Conservation (phyloP, 768 basidiomycete genomes). For the Serendipita sp. region DNA sequence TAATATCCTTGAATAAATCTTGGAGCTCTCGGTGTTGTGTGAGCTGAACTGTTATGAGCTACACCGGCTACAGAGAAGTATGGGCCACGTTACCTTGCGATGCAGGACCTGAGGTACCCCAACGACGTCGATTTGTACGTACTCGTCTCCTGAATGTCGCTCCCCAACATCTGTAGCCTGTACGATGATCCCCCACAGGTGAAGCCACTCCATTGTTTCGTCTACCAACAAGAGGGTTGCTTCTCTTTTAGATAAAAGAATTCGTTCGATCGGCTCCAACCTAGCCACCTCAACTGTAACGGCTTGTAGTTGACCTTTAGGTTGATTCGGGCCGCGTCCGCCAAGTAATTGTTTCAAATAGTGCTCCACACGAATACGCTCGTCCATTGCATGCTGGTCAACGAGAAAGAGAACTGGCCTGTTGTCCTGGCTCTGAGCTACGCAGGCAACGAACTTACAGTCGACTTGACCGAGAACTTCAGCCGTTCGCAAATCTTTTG, state of each 20-base stretch:
- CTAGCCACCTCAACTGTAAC: conserved; percentile 24
- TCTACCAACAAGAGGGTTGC: conserved; percentile 31
- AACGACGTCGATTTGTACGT: conserved; percentile 47
- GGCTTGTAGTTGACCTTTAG: no score
- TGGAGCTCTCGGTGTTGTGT: conserved; percentile 54
- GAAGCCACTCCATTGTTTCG: conserved; percentile 21
- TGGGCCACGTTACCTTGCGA: conserved; percentile 33
- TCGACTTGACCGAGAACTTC: conserved; percentile 73
- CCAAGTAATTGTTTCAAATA: conserved; percentile 61
- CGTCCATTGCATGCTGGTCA: conserved; percentile 98
- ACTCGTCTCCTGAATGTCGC: conserved; percentile 24
- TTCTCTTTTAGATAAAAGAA: conserved; percentile 55
- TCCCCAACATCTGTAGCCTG: conserved; percentile 13
- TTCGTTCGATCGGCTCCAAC: conserved; percentile 36
- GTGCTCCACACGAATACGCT: conserved; percentile 77
- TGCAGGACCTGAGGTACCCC: conserved; percentile 53
- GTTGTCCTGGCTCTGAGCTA: conserved; percentile 21
- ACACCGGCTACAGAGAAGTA: conserved; percentile 2
- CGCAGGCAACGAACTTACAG: conserved; percentile 74
- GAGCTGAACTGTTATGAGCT: conserved; percentile 26
- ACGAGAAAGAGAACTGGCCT: conserved; percentile 46
- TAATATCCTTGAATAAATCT: conserved; percentile 55
- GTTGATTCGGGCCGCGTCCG: conserved; percentile 12
- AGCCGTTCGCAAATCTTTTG: conserved; percentile 38
- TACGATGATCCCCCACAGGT: conserved; percentile 32